Conservation (phyloP, 148 eudicot genomes). For the Cornus controversa region DNA sequence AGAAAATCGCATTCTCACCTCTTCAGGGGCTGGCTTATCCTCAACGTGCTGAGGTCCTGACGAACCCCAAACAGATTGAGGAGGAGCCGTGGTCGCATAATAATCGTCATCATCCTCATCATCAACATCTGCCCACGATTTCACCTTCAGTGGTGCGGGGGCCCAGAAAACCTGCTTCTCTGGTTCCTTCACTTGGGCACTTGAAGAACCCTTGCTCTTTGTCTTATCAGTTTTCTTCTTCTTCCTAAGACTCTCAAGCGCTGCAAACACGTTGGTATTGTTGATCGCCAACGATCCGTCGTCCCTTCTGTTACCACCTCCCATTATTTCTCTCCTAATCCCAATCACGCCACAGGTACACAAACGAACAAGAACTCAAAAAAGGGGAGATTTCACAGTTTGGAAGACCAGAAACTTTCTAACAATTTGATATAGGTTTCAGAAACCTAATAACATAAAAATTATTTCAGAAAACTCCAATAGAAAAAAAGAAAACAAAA, state of each 20-base stretch:
- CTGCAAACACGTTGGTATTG: conserved; percentile 50
- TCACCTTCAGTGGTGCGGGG: conserved; percentile 34
- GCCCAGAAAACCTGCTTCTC: conserved; percentile 41
- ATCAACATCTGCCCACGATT: conserved; percentile 60
- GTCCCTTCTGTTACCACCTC: conserved; percentile 41
- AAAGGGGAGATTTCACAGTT: background rate
- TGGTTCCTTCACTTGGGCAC: conserved; percentile 29
- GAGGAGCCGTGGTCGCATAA: conserved; percentile 47
- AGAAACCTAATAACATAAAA: background rate
- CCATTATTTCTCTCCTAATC: conserved; percentile 32
- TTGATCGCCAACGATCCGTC: conserved; percentile 36
- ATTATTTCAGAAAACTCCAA: too few relatives aligned
- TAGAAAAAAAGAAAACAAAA: too few relatives aligned
- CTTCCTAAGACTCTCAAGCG: conserved; percentile 42
- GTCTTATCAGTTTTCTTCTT: conserved; percentile 44
- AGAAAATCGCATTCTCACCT: conserved; percentile 17
- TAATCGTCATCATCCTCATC: conserved; percentile 58
- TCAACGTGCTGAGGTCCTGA: conserved; percentile 20
- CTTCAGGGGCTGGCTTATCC: conserved; percentile 20
- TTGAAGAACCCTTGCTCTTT: conserved; percentile 36
- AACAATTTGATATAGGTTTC: background rate
- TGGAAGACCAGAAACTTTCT: background rate
- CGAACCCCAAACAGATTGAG: conserved; percentile 34
- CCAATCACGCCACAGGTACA: too few relatives aligned
- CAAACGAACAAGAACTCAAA: too few relatives aligned